Conservation (phyloP, 306 rosid species). For the Ormosia semicastrata region DNA sequence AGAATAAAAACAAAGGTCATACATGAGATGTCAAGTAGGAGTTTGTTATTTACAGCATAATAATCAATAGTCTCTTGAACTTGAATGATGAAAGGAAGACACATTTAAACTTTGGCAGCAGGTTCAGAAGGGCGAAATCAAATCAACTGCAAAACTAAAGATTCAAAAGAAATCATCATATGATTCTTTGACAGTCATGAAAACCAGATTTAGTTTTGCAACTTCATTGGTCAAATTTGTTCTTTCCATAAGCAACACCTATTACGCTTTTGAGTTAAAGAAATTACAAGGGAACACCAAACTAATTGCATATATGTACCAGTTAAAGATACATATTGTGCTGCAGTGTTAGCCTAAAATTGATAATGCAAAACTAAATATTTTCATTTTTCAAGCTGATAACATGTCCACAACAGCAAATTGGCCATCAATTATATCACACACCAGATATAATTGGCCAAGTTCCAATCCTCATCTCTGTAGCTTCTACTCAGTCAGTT, state of each 20-base stretch:
- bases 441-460: background rate
- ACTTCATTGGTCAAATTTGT: background rate
- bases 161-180: background rate
- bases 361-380: background rate
- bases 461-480: background rate
- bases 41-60: background rate
- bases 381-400: slow-evolving; percentile 6
- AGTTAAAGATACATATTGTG: background rate
- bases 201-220: background rate
- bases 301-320: background rate
- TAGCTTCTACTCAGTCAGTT: background rate
- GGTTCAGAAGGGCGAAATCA: background rate
- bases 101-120: slow-evolving; percentile 6
- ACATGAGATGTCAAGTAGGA: background rate
- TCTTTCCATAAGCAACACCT: background rate
- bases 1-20: slow-evolving; percentile 18
- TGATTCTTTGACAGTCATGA: slow-evolving; percentile 7
- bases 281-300: slow-evolving; percentile 5
- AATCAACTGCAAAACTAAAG: background rate
- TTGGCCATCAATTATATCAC: background rate
- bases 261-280: background rate
- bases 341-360: background rate
- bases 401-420: background rate
- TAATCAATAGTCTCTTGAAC: background rate
- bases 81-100: background rate